Percentiles rank a stretch among this genome's conserved stretches.
Evolutionary conservation across 169 alveolate species (phyloP).

Genomic region (Cytauxzoon felis): DNA sequence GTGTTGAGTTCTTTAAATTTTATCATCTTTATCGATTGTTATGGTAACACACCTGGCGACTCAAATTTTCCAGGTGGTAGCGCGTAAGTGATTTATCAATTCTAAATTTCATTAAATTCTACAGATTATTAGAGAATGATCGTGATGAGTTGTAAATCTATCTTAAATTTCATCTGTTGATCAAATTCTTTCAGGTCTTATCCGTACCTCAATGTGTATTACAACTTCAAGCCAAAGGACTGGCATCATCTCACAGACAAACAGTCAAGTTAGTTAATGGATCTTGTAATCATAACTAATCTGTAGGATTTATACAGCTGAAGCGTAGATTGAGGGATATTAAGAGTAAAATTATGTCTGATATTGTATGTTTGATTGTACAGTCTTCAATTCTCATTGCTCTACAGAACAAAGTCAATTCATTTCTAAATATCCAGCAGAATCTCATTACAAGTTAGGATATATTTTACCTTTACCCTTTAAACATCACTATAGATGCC

Average conservation of each 20-base stretch:
- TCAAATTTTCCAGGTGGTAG: no score
- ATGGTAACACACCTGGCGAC: no score
- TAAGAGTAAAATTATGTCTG: slow-evolving; percentile 7
- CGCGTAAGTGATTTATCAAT: no score
- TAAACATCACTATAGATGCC: slow-evolving; percentile 30
- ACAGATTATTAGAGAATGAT: no score
- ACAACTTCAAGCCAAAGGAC: slow-evolving; percentile 43
- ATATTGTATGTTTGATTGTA: slow-evolving; percentile 4
- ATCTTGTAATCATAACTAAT: not conserved
- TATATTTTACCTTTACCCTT: not conserved
- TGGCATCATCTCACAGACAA: slow-evolving; percentile 51
- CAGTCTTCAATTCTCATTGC: not conserved
- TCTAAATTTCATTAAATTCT: no score
- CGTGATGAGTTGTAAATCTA: no score
- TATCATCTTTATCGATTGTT: no score
- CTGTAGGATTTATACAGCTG: slow-evolving; percentile 28
- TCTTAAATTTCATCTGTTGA: not conserved
- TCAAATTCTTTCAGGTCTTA: slow-evolving; percentile 17
- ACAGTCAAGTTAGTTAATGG: slow-evolving; percentile 13
- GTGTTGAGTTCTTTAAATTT: no score
- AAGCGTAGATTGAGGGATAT: slow-evolving; percentile 23
- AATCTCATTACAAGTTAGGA: slow-evolving; percentile 21
- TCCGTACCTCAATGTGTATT: slow-evolving; percentile 62
- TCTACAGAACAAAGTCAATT: slow-evolving; percentile 19
- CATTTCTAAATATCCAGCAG: slow-evolving; percentile 32